Evolutionary conservation across 1,139 yeast genomes (phyloP), one percentile per base, ranked within the genome.

Genomic region (Geotrichum fermentans): DNA sequence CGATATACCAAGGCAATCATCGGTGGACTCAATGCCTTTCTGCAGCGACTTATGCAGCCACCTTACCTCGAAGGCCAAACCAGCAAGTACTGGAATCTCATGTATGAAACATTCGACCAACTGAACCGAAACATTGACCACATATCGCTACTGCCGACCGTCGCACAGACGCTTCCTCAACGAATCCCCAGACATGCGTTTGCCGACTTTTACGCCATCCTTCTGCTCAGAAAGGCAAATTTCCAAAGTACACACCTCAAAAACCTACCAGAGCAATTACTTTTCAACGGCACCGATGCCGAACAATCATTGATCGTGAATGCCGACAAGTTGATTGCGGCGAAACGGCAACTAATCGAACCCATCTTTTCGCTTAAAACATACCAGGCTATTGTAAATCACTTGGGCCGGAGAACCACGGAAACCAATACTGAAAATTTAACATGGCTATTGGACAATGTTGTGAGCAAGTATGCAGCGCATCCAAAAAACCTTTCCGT

Each of bases 171-270:
- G n/a, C 43, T 58, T n/a, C 48, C 52, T 10, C 41, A 35, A 7
- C 35, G 56, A 21, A 46, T 59, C 17, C 61, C 61, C 4, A 38
- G 52, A 2, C 49, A 43, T 36, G 43, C 53, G 11, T 55, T 50
- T 40, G 41, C 53, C 1, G 56, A 56, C 20, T 52, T 59, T 21
- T 55, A 53, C 34, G 56, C 56, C 29, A 52, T 59, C 2, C 49
- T 61, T 8, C 51, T 59, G 4, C 44, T 56, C 11, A 42, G 56
- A 17, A 43, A 49, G 13, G 55, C 53, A 14, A 50, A 57, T 28
- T 30, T 60, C 16, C 34, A 45, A 11, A 43, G 44, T 26, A 46
- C 42, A 6, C 43, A 38, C 3, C 43, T 43, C 46, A 30, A 41
- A 30, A 3, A 30, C 24, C 17, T 56, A 49, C 28, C 42, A 55